A percentile compares a stretch with the other conserved stretches of the same genome.
Conservation (phyloP, 169 alveolate genomes). For the Cryptosporidium sp. region DNA sequence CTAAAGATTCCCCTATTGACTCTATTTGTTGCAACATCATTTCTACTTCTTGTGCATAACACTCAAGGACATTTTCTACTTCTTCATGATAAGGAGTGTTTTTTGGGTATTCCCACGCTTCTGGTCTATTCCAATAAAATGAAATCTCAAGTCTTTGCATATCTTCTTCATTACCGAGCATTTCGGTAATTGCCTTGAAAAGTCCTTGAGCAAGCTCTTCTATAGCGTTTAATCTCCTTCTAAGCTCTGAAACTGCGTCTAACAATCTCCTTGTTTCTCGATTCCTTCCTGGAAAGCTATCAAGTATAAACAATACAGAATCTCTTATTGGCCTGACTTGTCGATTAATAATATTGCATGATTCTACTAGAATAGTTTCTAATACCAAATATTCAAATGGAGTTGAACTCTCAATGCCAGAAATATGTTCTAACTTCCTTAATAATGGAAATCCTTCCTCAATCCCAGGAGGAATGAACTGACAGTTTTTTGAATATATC, state of each 20-base stretch:
- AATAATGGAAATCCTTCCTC: slow-evolving; percentile 69
- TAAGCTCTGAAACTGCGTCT: slow-evolving; percentile 71
- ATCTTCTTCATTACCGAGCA: slow-evolving; percentile 74
- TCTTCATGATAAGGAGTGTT: slow-evolving; percentile 74
- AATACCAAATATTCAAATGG: slow-evolving; percentile 70
- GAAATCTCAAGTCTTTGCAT: slow-evolving; percentile 66
- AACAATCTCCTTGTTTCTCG: slow-evolving; percentile 67
- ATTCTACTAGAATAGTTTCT: slow-evolving; percentile 69
- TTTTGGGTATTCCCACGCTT: slow-evolving; percentile 74
- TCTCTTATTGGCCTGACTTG: slow-evolving; percentile 75
- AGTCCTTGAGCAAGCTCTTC: slow-evolving; percentile 75
- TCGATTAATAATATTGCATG: slow-evolving; percentile 65
- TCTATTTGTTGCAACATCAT: slow-evolving; percentile 76
- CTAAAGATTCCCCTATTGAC: slow-evolving; percentile 78
- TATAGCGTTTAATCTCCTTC: slow-evolving; percentile 71
- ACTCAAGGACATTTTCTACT: slow-evolving; percentile 76
- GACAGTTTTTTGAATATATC: slow-evolving; percentile 15
- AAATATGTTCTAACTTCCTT: slow-evolving; percentile 64
- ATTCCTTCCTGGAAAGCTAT: slow-evolving; percentile 71
- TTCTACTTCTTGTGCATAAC: slow-evolving; percentile 78
- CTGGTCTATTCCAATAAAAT: slow-evolving; percentile 73
- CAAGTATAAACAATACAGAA: slow-evolving; percentile 59
- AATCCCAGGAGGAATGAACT: slow-evolving; percentile 66
- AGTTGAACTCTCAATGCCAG: slow-evolving; percentile 54
- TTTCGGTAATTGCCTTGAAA: slow-evolving; percentile 74